phyloP scores from a whole-genome alignment of 1,139 yeast species.

The Geotrichum candidum region DNA sequence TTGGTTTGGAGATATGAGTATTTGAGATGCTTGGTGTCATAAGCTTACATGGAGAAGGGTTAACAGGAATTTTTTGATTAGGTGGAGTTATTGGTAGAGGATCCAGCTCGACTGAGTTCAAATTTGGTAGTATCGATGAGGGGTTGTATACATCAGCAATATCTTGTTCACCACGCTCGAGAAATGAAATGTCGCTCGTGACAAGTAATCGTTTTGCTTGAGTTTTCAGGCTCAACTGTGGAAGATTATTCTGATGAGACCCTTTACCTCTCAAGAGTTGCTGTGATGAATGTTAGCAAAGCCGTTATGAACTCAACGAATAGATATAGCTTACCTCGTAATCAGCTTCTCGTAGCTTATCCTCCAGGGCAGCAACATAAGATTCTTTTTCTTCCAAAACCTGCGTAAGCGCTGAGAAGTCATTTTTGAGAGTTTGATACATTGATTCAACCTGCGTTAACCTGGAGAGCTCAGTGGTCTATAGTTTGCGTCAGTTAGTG shows the following conservation, averaged over 20 bases:
- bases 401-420: conserved; percentile 3
- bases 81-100: conserved; percentile 12
- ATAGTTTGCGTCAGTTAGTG: not conserved
- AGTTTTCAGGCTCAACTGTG: not conserved
- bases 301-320: not conserved
- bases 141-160: not conserved
- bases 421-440: conserved; percentile 9
- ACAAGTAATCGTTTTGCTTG: conserved; percentile 4
- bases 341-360: conserved; percentile 14
- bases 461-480: conserved; percentile 5
- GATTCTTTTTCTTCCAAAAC: conserved; percentile 10
- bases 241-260: not conserved
- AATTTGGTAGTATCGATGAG: not conserved
- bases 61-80: conserved; percentile 10
- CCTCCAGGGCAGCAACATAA: conserved; percentile 4
- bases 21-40: conserved; percentile 4
- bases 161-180: conserved; percentile 7
- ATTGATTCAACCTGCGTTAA: conserved; percentile 10
- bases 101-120: not conserved
- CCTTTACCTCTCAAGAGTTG: conserved; percentile 8
- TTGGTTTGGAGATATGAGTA: not conserved
- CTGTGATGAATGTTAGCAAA: not conserved
- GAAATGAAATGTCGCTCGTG: conserved; percentile 12
- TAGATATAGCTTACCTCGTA: conserved; percentile 11
- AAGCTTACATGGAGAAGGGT: conserved; percentile 11